A percentile compares a stretch with the other conserved stretches of the same genome.
Evolutionary conservation across 1,284 basidiomycete species (phyloP).

Genomic region (Apiotrichum sp.): DNA sequence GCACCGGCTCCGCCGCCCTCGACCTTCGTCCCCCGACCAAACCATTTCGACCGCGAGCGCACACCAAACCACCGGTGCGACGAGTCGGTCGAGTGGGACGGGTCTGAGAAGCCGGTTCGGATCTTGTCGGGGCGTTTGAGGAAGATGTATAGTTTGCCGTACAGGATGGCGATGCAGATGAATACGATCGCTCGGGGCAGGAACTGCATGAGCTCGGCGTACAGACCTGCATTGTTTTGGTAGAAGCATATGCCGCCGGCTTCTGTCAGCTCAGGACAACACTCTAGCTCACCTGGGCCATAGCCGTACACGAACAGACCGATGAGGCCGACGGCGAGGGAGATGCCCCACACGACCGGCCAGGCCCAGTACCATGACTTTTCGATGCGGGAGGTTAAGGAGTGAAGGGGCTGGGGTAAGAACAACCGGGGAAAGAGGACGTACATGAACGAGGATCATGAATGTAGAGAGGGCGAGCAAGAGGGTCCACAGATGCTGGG

Average conservation of each 20-base stretch:
- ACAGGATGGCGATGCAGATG: slow-evolving; percentile 40
- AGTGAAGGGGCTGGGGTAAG: slow-evolving; percentile 35
- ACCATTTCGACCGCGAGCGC: background rate
- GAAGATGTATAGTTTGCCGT: slow-evolving; percentile 46
- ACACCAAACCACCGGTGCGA: slow-evolving; percentile 8
- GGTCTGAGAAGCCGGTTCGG: slow-evolving; percentile 28
- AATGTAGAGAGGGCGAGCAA: slow-evolving; percentile 43
- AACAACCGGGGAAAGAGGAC: slow-evolving; percentile 15
- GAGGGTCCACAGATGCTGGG: slow-evolving; percentile 47
- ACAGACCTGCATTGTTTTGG: slow-evolving; percentile 36
- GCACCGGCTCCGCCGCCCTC: background rate
- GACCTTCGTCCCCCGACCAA: background rate
- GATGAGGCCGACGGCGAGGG: slow-evolving; percentile 29
- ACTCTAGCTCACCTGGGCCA: slow-evolving; percentile 1
- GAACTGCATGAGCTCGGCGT: slow-evolving; percentile 47
- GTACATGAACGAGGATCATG: slow-evolving; percentile 43
- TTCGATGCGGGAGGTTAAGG: slow-evolving; percentile 39
- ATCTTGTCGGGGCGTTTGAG: slow-evolving; percentile 47
- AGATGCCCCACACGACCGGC: slow-evolving; percentile 35
- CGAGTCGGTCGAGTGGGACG: background rate
- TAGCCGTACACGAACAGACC: slow-evolving; percentile 39
- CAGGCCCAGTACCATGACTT: slow-evolving; percentile 40
- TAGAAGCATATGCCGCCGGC: slow-evolving; percentile 44
- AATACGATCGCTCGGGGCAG: slow-evolving; percentile 42
- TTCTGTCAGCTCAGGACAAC: background rate